phyloP scores from a whole-genome alignment of 768 basidiomycete species.

The Chlorophyllum brunneum region DNA sequence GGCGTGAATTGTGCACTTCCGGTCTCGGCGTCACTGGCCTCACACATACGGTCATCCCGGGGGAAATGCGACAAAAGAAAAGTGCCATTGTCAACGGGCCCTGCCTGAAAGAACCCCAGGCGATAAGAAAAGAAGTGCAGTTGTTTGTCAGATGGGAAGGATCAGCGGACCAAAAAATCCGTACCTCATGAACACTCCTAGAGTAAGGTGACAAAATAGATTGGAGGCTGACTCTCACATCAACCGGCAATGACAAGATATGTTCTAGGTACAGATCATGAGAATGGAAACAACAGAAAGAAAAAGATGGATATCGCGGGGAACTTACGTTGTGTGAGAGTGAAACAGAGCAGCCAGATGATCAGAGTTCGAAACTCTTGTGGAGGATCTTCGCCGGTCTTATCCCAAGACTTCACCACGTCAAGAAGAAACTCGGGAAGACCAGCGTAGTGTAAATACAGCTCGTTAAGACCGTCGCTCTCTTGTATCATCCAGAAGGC shows the following conservation, averaged over 20 bases:
- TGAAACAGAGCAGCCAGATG: slow-evolving; percentile 39
- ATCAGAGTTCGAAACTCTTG: slow-evolving; percentile 25
- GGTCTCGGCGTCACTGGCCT: neutral
- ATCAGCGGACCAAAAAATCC: slow-evolving; percentile 1
- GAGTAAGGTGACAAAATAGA: slow-evolving; percentile 2
- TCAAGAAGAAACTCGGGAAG: slow-evolving; percentile 36
- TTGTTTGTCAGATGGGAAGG: neutral
- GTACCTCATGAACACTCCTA: slow-evolving; percentile 2
- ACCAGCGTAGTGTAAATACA: slow-evolving; percentile 37
- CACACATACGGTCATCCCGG: neutral
- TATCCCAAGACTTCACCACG: slow-evolving; percentile 17
- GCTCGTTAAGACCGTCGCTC: slow-evolving; percentile 43
- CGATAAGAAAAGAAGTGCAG: neutral
- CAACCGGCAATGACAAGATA: slow-evolving; percentile 2
- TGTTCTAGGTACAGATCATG: slow-evolving; percentile 7
- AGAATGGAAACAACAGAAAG: slow-evolving; percentile 5
- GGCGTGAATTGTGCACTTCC: neutral
- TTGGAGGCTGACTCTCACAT: neutral
- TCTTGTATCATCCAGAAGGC: slow-evolving; percentile 61
- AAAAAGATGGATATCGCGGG: slow-evolving; percentile 4
- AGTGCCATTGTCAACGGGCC: neutral
- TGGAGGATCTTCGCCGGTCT: slow-evolving; percentile 11
- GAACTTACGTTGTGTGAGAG: slow-evolving; percentile 35
- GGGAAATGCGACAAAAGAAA: neutral
- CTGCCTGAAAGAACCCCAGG: neutral